Base-by-base conservation (phyloP, 257 asterid genomes). In the Scutellaria barbata region DNA sequence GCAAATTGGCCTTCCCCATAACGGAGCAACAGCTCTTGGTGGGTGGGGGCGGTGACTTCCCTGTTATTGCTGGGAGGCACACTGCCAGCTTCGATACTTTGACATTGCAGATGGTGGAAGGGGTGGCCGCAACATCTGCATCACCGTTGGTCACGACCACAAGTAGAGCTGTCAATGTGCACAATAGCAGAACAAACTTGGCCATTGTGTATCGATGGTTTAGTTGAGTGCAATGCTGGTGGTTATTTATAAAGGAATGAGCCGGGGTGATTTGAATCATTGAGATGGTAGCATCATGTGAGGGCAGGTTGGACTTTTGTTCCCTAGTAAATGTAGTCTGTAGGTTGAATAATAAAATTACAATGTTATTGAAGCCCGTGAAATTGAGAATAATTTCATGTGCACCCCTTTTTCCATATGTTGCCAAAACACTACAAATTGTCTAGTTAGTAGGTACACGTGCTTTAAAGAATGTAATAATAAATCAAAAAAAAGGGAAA, bases 1-100 rank as follows among this genome's bases (percentile, higher is more conserved):
- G 73, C 63, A 78, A 58, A 37, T 85, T 54, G 7, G 88, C 81
- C 75, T 76, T 85, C 42, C 3, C 33, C 70, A 87, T 16, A 8
- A 67, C 86, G 0, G 37, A 13, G 68, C 90, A 87, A 52, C 93
- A 87, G 6, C 17, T 71, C 20, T 22, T 53, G 0, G 86, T 81
- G 0, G 92, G 92, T 25, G 6, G 20, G 0, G 79, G 78, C 0
- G 93, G 88, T 8, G 77, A 25, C 72, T 72, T 58, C 2, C 87
- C 86, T 9, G 81, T 74, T 7, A 83, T 79, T 1, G 93, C 90
- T 5, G 89, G 93, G 13, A 85, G 68, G 79, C 90, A 87, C 68
- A 67, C 63, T 1, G 70, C 81, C 3, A 87, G 84, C 11, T 83
- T 85, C 8, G 84, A 48, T 5, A 87, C 54, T 8, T 52, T 71